A percentile compares a stretch with the other conserved stretches of the same genome.
These are phyloP conservation scores for Aspergillus bridgeri DNA, from an alignment of 495 filamentous ascomycete species.

Conservation along the genomic window DNA sequence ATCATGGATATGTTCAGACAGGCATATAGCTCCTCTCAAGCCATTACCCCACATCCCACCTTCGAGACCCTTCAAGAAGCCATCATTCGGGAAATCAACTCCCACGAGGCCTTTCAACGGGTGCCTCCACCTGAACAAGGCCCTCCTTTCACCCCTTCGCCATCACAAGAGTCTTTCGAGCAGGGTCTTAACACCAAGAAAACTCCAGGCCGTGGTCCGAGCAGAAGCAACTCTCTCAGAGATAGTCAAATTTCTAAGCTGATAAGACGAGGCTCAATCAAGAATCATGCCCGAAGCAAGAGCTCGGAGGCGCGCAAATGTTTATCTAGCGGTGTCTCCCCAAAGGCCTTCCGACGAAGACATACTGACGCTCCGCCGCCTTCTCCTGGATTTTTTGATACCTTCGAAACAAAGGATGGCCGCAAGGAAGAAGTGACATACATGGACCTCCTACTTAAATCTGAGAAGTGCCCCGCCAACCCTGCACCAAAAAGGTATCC, in stretches of 20 bases:
- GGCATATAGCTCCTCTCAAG: slow-evolving; percentile 32
- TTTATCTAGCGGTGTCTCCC: slow-evolving; percentile 32
- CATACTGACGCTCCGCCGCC: slow-evolving; percentile 42
- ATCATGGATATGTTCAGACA: slow-evolving; percentile 46
- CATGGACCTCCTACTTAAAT: slow-evolving; percentile 31
- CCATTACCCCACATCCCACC: slow-evolving; percentile 34
- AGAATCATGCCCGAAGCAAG: slow-evolving; percentile 24
- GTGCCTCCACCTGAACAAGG: slow-evolving; percentile 36
- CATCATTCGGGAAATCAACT: slow-evolving; percentile 48
- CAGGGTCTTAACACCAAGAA: slow-evolving; percentile 5
- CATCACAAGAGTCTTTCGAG: slow-evolving; percentile 26
- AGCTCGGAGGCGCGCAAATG: slow-evolving; percentile 31
- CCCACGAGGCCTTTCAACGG: slow-evolving; percentile 43
- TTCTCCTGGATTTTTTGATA: slow-evolving; percentile 32
- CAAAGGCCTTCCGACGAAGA: slow-evolving; percentile 31
- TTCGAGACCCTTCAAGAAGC: slow-evolving; percentile 46
- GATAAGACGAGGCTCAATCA: slow-evolving; percentile 33
- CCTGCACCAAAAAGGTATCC: not conserved
- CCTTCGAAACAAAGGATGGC: slow-evolving; percentile 7
- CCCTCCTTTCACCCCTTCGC: slow-evolving; percentile 36
- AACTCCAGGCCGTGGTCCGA: slow-evolving; percentile 10
- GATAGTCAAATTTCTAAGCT: slow-evolving; percentile 30
- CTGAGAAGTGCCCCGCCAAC: slow-evolving; percentile 16
- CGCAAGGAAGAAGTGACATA: slow-evolving; percentile 29
- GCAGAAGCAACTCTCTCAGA: slow-evolving; percentile 25